Percentiles rank a stretch among this genome's conserved stretches.
Conservation (phyloP, 208 protist species). For the Trichomonas gallinae region DNA sequence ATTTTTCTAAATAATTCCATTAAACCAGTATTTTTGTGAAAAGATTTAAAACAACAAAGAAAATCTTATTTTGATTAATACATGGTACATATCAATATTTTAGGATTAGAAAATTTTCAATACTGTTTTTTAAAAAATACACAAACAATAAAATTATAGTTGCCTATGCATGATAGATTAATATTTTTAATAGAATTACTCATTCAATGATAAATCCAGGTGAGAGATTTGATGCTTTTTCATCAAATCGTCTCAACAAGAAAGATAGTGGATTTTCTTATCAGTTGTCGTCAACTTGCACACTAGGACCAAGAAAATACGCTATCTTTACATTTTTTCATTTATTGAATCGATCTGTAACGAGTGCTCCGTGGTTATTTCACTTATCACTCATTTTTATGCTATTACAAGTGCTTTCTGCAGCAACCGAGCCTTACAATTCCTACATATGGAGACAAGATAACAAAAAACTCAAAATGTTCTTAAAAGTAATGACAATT, state of each 20-base stretch:
- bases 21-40: too few relatives aligned
- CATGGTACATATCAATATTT: too few relatives aligned
- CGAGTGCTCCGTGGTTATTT: neutral
- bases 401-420: neutral
- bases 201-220: neutral
- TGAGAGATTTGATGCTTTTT: neutral
- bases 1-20: too few relatives aligned
- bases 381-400: neutral
- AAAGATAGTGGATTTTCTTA: neutral
- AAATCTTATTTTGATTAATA: too few relatives aligned
- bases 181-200: too few relatives aligned
- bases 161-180: too few relatives aligned
- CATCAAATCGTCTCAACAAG: neutral
- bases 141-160: too few relatives aligned
- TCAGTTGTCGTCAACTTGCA: too few relatives aligned
- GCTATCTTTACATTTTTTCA: neutral
- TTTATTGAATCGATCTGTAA: neutral
- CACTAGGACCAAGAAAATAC: neutral
- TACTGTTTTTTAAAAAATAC: too few relatives aligned
- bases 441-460: neutral
- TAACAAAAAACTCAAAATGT: neutral
- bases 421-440: neutral
- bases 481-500: neutral
- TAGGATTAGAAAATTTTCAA: too few relatives aligned
- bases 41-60: too few relatives aligned